These are phyloP conservation scores for Leucocoprinus leucothites DNA, from an alignment of 768 basidiomycete genomes.

Conservation along the genomic window DNA sequence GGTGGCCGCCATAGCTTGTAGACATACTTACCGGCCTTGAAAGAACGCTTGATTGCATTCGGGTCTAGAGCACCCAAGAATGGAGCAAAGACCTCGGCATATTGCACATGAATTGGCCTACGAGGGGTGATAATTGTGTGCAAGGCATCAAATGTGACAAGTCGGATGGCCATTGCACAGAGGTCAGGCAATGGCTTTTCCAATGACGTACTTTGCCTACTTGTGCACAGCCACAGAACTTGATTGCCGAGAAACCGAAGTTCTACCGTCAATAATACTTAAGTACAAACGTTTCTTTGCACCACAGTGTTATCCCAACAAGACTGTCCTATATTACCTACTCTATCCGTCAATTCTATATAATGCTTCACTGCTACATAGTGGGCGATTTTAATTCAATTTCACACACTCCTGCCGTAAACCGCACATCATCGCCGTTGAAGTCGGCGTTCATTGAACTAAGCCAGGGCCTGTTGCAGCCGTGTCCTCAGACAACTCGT, in stretches of 20 bases:
- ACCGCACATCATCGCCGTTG: no score
- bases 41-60: conserved; percentile 49
- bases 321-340: no score
- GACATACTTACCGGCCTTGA: conserved; percentile 48
- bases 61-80: conserved; percentile 63
- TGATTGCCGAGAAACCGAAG: no score
- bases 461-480: no score
- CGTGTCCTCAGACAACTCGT: no score
- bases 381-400: no score
- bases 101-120: conserved; percentile 61
- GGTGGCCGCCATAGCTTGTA: neutral
- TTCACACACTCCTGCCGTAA: neutral
- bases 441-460: no score
- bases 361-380: no score
- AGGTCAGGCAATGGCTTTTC: neutral
- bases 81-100: conserved; percentile 63
- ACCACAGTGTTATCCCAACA: no score
- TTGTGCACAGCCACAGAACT: neutral
- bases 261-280: no score
- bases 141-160: conserved; percentile 78
- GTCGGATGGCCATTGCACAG: conserved; percentile 35
- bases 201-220: neutral
- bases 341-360: no score
- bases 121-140: conserved; percentile 75
- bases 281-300: no score